Evolutionary conservation across 352 stramenopile genomes (phyloP), one percentile per base, ranked within the genome.

Genomic region (Globisporangium takayamanum): DNA sequence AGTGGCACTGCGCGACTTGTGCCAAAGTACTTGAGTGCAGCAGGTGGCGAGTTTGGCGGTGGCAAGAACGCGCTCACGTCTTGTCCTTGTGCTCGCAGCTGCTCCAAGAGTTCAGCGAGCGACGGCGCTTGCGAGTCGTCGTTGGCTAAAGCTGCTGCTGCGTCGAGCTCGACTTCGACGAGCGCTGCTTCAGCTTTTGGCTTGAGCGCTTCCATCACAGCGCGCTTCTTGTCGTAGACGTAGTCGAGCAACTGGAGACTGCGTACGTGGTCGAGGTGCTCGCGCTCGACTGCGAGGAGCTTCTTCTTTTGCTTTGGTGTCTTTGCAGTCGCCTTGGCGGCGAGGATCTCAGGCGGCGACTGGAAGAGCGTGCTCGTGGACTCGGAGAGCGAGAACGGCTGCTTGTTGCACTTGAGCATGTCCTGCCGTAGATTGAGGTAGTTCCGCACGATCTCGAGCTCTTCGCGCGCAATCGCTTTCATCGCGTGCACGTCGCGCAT

Each of bases 201-300:
- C 46, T 78, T 72, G 41, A 63, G 50, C 8, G 75, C 67, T 45
- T 85, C 70, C 46, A 74, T 55, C 39, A 85, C 50, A 25, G 83
- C 80, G 2, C 66, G 67, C 41, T 77, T 72, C 41, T 78, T 80
- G 56, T 91, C 79, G 55, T 85, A 87, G 25, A 68, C 78, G 50
- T 87, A 93, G 57, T 91, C 79, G 5, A 87, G 59, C 14, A 91
- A 59, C 61, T 93, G 80, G 47, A 90, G 60, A 53, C 73, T 89
- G 25, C 76, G 77, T 67, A 88, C 81, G 55, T 89, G 80, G 16
- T 87, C 72, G 6, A 77, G 46, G 55, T 89, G 75, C 28, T 89
- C 74, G 18, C 73, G 71, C 61, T 92, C 78, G 47, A 84, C 68
- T 22, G 59, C 57, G 26, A 61, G 61, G 37, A 89, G 68, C 18